Evolutionary conservation across 768 basidiomycete genomes (phyloP).

Genomic region (Xanthoconium purpureum): DNA sequence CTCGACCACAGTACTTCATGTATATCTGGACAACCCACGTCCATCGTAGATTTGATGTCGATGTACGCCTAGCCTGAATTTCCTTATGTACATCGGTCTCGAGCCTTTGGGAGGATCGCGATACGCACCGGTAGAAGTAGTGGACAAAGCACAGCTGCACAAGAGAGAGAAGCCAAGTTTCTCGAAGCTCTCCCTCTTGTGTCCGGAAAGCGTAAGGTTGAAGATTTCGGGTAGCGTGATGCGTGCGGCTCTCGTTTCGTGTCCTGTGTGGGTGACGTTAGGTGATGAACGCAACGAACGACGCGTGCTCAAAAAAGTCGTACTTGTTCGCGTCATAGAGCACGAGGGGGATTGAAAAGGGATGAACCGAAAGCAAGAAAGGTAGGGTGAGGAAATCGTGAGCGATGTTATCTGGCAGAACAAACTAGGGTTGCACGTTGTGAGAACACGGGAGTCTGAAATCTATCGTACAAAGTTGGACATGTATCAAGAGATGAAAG

Average conservation of each 20-base stretch:
- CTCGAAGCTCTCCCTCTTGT: slow-evolving; percentile 32
- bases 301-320: slow-evolving; percentile 29
- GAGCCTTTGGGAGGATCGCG: slow-evolving; percentile 2
- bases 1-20: not conserved
- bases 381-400: slow-evolving; percentile 58
- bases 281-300: not conserved
- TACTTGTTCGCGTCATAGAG: slow-evolving; percentile 94
- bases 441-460: not conserved
- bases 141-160: slow-evolving; percentile 73
- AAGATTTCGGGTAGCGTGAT: slow-evolving; percentile 99
- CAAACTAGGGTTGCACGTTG: slow-evolving; percentile 60
- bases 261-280: slow-evolving; percentile 51
- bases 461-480: no score
- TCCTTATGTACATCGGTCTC: not conserved
- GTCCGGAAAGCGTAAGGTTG: slow-evolving; percentile 83
- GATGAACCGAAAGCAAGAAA: slow-evolving; percentile 93
- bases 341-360: slow-evolving; percentile 83
- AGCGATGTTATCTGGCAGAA: slow-evolving; percentile 74
- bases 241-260: slow-evolving; percentile 92
- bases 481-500: no score
- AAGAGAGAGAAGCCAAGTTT: slow-evolving; percentile 89
- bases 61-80: slow-evolving; percentile 7
- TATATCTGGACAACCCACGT: slow-evolving; percentile 11
- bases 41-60: slow-evolving; percentile 17
- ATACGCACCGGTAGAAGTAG: slow-evolving; percentile 79